A percentile compares a stretch with the other conserved stretches of the same genome.
phyloP scores from a whole-genome alignment of 148 eudicot genomes.

The Vaccinium vitisidaea region DNA sequence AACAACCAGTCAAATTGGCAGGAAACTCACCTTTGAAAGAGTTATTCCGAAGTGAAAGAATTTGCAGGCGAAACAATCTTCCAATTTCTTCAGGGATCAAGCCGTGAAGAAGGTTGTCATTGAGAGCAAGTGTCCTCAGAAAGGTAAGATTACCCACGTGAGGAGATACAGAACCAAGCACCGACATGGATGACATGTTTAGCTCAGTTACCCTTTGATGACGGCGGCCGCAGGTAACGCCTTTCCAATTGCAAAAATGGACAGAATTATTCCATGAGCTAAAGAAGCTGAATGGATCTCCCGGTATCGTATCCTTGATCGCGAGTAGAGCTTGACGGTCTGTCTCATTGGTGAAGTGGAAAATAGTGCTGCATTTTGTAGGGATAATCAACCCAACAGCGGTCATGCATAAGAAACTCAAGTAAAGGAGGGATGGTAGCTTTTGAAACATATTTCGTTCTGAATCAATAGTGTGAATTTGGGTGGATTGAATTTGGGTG shows the following conservation, averaged over 20 bases:
- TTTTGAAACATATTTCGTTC: too few relatives aligned
- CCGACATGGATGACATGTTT: neutral
- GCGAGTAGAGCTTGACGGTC: slow-evolving; percentile 18
- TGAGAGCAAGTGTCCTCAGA: neutral
- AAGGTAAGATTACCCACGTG: slow-evolving; percentile 25
- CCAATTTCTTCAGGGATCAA: slow-evolving; percentile 19
- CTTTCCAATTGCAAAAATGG: slow-evolving; percentile 20
- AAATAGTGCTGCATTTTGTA: neutral
- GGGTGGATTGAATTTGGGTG: too few relatives aligned
- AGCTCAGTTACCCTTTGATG: slow-evolving; percentile 10
- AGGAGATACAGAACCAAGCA: slow-evolving; percentile 21
- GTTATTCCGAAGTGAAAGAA: neutral
- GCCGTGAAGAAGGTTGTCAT: neutral
- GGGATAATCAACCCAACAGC: neutral
- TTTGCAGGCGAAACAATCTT: neutral
- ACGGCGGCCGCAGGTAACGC: slow-evolving; percentile 15
- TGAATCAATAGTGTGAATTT: too few relatives aligned
- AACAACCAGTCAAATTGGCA: slow-evolving; percentile 1
- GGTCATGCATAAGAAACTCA: neutral
- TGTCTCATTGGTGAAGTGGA: slow-evolving; percentile 11
- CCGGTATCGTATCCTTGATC: neutral
- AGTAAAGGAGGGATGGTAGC: neutral
- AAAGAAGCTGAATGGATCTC: neutral
- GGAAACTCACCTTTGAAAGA: slow-evolving; percentile 9
- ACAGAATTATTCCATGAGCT: slow-evolving; percentile 24